Evolutionary conservation across 1,284 basidiomycete genomes (phyloP), one percentile per base, ranked within the genome.

Genomic region (Ganoderma multipileum): DNA sequence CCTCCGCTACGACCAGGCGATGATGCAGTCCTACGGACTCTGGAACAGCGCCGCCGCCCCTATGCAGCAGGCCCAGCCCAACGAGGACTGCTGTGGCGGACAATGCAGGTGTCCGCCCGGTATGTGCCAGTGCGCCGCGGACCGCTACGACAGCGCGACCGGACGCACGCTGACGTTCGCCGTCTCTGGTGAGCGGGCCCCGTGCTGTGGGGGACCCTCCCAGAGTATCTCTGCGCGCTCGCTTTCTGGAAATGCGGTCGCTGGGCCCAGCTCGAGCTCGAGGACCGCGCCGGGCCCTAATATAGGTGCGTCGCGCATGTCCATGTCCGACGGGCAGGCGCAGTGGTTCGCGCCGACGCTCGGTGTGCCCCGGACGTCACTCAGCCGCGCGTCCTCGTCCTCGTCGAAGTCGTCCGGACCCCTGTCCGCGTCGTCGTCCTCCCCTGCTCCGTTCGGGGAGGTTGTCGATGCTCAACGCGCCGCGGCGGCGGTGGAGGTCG

Each of bases 41-140:
- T 78, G 76, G 76, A 69, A 57, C 60, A 71, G 65, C 8, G 38
- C 44, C 1, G 52, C 57, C n/a, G 42, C 44, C 3, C 63, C 57
- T 26, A 23, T 39, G 14, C 41, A 61, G 6, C 66, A 71, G 18
- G 62, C 64, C 26, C 63, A 71, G 18, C 61, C 65, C n/a, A 42
- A 63, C 6, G 77, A 78, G 38, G 74, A 77, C 23, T 76, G 76
- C 38, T 80, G 78, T 62, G 71, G 67, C 39, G 77, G 78, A 50
- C 79, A 74, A 33, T 84, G 83, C 73, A 72, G 74, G 47, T 85
- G 84, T 63, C 70, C 77, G 0, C 63, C 65, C 0, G 79, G 81
- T 11, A 67, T 79, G n/a, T 82, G 82, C 70, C 62, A 75, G 7
- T 84, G 83, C 67, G 70, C 77, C 12, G 50, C 74, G 4, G 80